A percentile compares a stretch with the other conserved stretches of the same genome.
Conservation (phyloP, 352 stramenopile genomes). For the Globisporangium paroecandrum region DNA sequence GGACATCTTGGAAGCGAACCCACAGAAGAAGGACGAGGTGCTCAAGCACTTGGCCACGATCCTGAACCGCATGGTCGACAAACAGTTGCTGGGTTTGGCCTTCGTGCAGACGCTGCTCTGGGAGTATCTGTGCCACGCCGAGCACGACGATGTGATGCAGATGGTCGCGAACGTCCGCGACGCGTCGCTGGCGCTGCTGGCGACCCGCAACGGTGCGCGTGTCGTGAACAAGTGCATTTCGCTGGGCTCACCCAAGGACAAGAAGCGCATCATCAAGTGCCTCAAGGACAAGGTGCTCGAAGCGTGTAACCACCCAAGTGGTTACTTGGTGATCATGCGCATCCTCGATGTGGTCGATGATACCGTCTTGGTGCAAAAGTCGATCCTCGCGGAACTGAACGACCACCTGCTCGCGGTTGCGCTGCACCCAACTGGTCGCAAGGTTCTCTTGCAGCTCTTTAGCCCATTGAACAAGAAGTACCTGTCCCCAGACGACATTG, state of each 20-base stretch:
- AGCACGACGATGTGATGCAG: slow-evolving; percentile 72
- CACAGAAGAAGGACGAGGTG: slow-evolving; percentile 68
- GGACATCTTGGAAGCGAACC: slow-evolving; percentile 66
- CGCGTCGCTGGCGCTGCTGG: slow-evolving; percentile 78
- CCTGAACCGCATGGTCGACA: slow-evolving; percentile 87
- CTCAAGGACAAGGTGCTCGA: slow-evolving; percentile 90
- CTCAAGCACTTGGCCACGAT: slow-evolving; percentile 65
- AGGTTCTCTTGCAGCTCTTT: slow-evolving; percentile 77
- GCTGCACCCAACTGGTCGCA: slow-evolving; percentile 71
- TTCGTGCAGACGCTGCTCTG: slow-evolving; percentile 89
- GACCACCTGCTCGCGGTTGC: slow-evolving; percentile 68
- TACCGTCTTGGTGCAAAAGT: slow-evolving; percentile 89
- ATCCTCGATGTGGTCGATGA: slow-evolving; percentile 90
- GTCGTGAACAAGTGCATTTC: slow-evolving; percentile 86
- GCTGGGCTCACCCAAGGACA: slow-evolving; percentile 83
- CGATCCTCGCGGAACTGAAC: slow-evolving; percentile 78
- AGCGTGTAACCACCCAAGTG: slow-evolving; percentile 86
- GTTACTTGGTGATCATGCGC: slow-evolving; percentile 88
- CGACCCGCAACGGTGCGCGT: slow-evolving; percentile 83
- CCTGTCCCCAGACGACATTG: slow-evolving; percentile 73
- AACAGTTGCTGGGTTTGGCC: slow-evolving; percentile 82
- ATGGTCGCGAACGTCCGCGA: slow-evolving; percentile 88
- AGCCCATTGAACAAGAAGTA: slow-evolving; percentile 84
- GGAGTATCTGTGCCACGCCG: slow-evolving; percentile 86
- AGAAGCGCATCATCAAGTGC: slow-evolving; percentile 89